phyloP scores from a whole-genome alignment of 257 asterid genomes.

The Primulina huaijiensis region DNA sequence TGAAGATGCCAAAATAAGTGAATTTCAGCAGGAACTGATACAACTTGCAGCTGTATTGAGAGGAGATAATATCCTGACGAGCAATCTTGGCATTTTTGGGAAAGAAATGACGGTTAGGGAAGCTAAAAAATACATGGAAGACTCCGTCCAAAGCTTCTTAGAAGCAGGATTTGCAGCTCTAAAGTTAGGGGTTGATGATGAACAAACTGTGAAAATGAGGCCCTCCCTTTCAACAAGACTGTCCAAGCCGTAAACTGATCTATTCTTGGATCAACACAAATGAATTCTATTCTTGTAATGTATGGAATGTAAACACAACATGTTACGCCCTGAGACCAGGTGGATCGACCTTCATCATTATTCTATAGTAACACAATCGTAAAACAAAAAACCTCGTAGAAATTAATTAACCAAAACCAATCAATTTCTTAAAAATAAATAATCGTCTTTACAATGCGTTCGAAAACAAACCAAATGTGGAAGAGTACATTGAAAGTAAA shows the following conservation, averaged over 20 bases:
- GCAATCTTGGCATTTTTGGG: slow-evolving; percentile 43
- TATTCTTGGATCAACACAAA: neutral
- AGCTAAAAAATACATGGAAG: slow-evolving; percentile 63
- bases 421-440: too few species aligned
- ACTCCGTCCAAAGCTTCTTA: slow-evolving; percentile 59
- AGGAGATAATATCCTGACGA: slow-evolving; percentile 62
- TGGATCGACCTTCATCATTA: too few species aligned
- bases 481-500: too few species aligned
- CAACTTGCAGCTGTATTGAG: slow-evolving; percentile 82
- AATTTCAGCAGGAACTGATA: slow-evolving; percentile 74
- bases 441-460: too few species aligned
- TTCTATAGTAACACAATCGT: too few species aligned
- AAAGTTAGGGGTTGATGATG: slow-evolving; percentile 52
- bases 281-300: neutral
- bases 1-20: slow-evolving; percentile 65
- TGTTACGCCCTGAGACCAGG: too few species aligned
- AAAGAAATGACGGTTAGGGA: slow-evolving; percentile 59
- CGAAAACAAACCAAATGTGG: too few species aligned
- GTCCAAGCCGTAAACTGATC: slow-evolving; percentile 13
- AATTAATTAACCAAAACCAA: too few species aligned
- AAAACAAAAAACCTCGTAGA: too few species aligned
- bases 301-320: neutral
- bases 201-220: slow-evolving; percentile 72
- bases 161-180: slow-evolving; percentile 69
- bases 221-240: slow-evolving; percentile 73